Evolutionary conservation across 2,329 filamentous ascomycete species (phyloP).

Genomic region (Cladosporium phlei): DNA sequence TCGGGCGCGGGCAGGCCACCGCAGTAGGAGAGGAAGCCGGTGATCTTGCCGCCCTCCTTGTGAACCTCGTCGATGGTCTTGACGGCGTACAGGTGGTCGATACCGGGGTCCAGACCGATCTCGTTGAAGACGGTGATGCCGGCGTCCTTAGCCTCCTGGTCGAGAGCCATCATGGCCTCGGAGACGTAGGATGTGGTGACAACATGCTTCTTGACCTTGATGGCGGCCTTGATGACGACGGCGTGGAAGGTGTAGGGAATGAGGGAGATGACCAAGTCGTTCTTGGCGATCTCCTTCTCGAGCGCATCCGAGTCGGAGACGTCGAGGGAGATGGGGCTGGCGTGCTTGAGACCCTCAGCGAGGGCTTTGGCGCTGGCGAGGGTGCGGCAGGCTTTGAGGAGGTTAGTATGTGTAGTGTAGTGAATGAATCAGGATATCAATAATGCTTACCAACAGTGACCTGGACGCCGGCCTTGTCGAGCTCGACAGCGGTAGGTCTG

Average conservation of each 20-base stretch:
- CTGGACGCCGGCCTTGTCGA: conserved; percentile 52
- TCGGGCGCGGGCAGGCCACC: conserved; percentile 67
- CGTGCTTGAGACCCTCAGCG: conserved; percentile 64
- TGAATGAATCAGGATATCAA: background rate
- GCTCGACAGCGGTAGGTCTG: conserved; percentile 54
- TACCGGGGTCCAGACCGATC: conserved; percentile 71
- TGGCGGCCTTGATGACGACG: conserved; percentile 85
- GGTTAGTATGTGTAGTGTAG: background rate
- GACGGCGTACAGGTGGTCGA: conserved; percentile 75
- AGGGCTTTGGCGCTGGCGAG: conserved; percentile 73
- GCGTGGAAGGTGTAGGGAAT: conserved; percentile 92
- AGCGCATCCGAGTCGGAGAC: conserved; percentile 72
- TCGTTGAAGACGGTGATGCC: conserved; percentile 98
- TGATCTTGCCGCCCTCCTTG: conserved; percentile 77
- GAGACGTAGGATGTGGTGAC: conserved; percentile 94
- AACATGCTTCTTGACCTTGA: conserved; percentile 90
- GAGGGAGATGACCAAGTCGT: conserved; percentile 52
- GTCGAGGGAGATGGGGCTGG: conserved; percentile 75
- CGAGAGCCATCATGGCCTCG: conserved; percentile 85
- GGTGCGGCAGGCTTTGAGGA: conserved; percentile 67
- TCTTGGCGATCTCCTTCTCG: conserved; percentile 73
- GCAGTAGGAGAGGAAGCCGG: conserved; percentile 77
- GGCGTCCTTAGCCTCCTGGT: conserved; percentile 76
- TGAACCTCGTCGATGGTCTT: conserved; percentile 89
- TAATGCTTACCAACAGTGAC: conserved; percentile 51